Evolutionary conservation across 192 early-diverging fungal species (phyloP), one percentile per base, ranked within the genome.

Genomic region (Dissophora globulifera): DNA sequence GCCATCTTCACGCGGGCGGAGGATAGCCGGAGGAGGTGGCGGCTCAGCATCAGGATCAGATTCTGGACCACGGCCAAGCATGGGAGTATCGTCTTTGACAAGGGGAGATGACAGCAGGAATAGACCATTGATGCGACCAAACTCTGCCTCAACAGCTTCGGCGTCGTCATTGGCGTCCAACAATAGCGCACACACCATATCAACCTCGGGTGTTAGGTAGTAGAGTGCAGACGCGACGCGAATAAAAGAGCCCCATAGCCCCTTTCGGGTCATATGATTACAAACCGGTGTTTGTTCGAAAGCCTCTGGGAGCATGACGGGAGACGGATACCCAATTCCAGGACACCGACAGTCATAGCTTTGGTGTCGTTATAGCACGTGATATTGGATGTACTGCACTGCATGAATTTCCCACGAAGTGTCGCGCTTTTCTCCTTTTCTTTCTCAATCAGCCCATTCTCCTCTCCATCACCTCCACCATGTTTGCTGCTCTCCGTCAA

Each of bases 401-500:
- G n/a, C n/a, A n/a, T n/a, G n/a, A n/a, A n/a, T n/a, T n/a, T n/a
- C n/a, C n/a, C n/a, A n/a, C n/a, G n/a, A n/a, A n/a, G n/a, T n/a
- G n/a, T n/a, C n/a, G 7, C 35, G 35, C 35, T 38, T 38, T 38
- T 38, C 13, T 38, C 35, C 35, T 38, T 38, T 38, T 15, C 8
- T 60, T 49, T 27, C 17, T 31, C 38, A 32, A 9, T 31, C 4
- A 3, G 4, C 19, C 25, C 38, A 29, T 35, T 56, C 35, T 19
- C 27, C 11, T 56, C 26, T 47, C 30, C 42, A 33, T 32, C 32
- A 19, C 25, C 25, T 26, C 48, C 7, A 35, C 58, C n/a, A 76
- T 76, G 72, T 76, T 76, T 27, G 49, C 72, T 62, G 72, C 72
- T 38, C 72, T 76, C 47, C 72, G 72, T 43, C 72, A 76, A 56